These are phyloP conservation scores for Talaromyces atroroseus DNA, from an alignment of 2,329 filamentous ascomycete species.

Conservation along the genomic window DNA sequence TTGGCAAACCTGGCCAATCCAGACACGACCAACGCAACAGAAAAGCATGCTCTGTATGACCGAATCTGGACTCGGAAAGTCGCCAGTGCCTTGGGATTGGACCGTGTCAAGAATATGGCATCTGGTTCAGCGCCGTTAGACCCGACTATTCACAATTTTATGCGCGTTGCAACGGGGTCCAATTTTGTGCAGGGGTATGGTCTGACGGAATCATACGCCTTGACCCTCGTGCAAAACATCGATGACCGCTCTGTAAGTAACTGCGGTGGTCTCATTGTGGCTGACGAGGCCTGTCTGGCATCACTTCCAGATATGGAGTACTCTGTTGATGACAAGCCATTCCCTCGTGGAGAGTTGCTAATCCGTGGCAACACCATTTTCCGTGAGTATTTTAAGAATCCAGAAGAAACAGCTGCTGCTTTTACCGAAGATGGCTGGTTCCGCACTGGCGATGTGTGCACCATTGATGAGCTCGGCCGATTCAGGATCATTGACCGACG, in stretches of 20 bases:
- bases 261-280: slow-evolving; percentile 67
- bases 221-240: slow-evolving; percentile 62
- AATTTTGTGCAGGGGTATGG: slow-evolving; percentile 84
- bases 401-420: slow-evolving; percentile 76
- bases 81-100: slow-evolving; percentile 71
- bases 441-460: slow-evolving; percentile 86
- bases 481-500: slow-evolving; percentile 92
- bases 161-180: slow-evolving; percentile 75
- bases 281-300: slow-evolving; percentile 69
- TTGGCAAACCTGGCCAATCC: slow-evolving; percentile 69
- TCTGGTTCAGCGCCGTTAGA: slow-evolving; percentile 89
- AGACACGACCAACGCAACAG: slow-evolving; percentile 64
- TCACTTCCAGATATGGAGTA: slow-evolving; percentile 96
- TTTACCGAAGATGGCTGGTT: slow-evolving; percentile 93
- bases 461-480: slow-evolving; percentile 76
- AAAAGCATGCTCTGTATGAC: slow-evolving; percentile 45
- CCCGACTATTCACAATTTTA: slow-evolving; percentile 78
- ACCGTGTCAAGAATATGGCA: slow-evolving; percentile 67
- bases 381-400: slow-evolving; percentile 82
- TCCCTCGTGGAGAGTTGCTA: slow-evolving; percentile 84
- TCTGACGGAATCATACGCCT: slow-evolving; percentile 87
- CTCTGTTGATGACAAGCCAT: slow-evolving; percentile 75
- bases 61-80: slow-evolving; percentile 90
- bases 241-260: slow-evolving; percentile 73
- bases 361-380: slow-evolving; percentile 77